Evolutionary conservation across 2,329 filamentous ascomycete species (phyloP), one percentile per base, ranked within the genome.

Genomic region (Knufia fluminis): DNA sequence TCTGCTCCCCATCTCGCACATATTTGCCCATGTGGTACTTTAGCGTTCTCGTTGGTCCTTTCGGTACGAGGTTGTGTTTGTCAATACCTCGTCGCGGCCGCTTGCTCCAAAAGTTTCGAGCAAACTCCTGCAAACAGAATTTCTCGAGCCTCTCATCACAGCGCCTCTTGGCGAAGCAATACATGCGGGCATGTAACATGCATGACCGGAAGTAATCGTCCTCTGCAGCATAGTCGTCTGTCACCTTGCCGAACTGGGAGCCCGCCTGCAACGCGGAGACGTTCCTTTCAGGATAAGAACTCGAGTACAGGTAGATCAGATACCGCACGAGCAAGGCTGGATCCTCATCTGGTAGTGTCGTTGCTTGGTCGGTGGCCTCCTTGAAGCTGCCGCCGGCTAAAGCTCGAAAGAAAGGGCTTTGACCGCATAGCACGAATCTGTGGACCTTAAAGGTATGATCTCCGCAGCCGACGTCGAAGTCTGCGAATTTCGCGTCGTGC

Each of bases 111-210:
- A 20, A 41, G 16, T 41, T 41, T n/a, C 38, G 38, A 12, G 38
- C n/a, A 41, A 41, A 41, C n/a, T 41, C 38, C 17, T 41, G 38
- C 7, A 41, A 17, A 22, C 38, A 41, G 38, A 41, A 41, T 41
- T 41, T 41, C 38, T 41, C 38, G 6, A 41, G 38, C n/a, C 38
- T 41, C n/a, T 41, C 38, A n/a, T 41, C 38, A 41, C 38, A 41
- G 17, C 38, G 17, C 22, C 38, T 8, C 22, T n/a, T 41, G 7
- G 38, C 38, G 19, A 41, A 41, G 19, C 38, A 41, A 17, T 41
- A 41, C 38, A 41, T 41, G 6, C 22, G 38, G 7, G 38, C 38
- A 24, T 41, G 38, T 8, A 41, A 17, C 38, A 41, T 41, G 19
- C 38, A 41, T 10, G 38, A 20, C 10, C 9, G 17, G 10, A 41